phyloP scores from a whole-genome alignment of 2,329 filamentous ascomycete genomes.

The Colletotrichum lindemuthianum region DNA sequence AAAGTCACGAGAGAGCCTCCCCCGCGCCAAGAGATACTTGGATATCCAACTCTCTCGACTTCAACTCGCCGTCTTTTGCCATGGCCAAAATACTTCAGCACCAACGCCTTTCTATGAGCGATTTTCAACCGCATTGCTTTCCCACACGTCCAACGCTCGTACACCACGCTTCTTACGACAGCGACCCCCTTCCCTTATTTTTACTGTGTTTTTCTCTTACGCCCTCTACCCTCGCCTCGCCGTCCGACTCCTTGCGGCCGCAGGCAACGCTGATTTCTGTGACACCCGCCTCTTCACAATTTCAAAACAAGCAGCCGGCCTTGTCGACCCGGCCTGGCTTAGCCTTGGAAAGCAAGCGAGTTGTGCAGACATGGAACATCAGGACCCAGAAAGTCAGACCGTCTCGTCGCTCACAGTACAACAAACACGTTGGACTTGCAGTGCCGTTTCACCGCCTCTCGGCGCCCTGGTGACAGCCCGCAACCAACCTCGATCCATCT shows the following conservation, averaged over 20 bases:
- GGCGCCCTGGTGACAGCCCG: slow-evolving; percentile 24
- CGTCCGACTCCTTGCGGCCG: slow-evolving; percentile 20
- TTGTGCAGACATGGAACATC: neutral
- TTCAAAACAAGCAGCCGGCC: slow-evolving; percentile 28
- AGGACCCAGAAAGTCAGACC: neutral
- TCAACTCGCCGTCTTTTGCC: slow-evolving; percentile 30
- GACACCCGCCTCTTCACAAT: slow-evolving; percentile 20
- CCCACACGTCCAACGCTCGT: too few relatives aligned
- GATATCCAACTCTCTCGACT: slow-evolving; percentile 35
- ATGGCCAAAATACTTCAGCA: slow-evolving; percentile 5
- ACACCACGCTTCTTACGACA: too few relatives aligned
- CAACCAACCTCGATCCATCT: slow-evolving; percentile 27
- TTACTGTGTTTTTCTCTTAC: neutral
- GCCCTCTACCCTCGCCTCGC: neutral
- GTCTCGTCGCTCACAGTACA: slow-evolving; percentile 26
- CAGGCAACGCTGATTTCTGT: slow-evolving; percentile 29
- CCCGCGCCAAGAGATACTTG: slow-evolving; percentile 35
- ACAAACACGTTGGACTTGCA: slow-evolving; percentile 26
- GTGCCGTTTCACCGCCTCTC: slow-evolving; percentile 27
- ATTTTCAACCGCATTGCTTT: slow-evolving; percentile 23
- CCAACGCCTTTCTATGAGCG: slow-evolving; percentile 31
- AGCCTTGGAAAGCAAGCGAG: slow-evolving; percentile 6
- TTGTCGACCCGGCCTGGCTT: slow-evolving; percentile 25
- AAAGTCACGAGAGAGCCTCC: slow-evolving; percentile 34
- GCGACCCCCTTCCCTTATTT: too few relatives aligned